A percentile compares a stretch with the other conserved stretches of the same genome.
Evolutionary conservation across 2,329 filamentous ascomycete genomes (phyloP).

Genomic region (Xylogone sp.): DNA sequence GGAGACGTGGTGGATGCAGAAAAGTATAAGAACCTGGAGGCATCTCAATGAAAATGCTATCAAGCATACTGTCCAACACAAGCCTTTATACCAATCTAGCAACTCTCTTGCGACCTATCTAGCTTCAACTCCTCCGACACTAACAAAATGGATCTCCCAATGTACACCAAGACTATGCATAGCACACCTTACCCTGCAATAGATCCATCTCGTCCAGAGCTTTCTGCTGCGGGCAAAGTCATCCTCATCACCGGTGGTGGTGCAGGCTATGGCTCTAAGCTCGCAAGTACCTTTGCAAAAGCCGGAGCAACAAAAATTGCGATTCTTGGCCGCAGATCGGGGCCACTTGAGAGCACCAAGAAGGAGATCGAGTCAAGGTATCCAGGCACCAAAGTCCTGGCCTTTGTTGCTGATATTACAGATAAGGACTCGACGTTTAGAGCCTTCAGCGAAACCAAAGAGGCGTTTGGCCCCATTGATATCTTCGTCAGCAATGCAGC

Average conservation of each 20-base stretch:
- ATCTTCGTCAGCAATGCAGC: slow-evolving; percentile 10
- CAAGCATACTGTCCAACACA: too few relatives aligned
- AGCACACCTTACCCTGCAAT: slow-evolving; percentile 23
- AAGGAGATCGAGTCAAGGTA: slow-evolving; percentile 1
- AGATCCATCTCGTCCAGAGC: slow-evolving; percentile 13
- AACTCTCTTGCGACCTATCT: too few relatives aligned
- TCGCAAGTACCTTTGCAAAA: slow-evolving; percentile 9
- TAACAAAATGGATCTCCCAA: too few relatives aligned
- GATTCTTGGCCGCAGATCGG: slow-evolving; percentile 19
- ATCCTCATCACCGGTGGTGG: slow-evolving; percentile 5
- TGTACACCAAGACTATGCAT: slow-evolving; percentile 10
- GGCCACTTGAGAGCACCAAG: slow-evolving; percentile 2
- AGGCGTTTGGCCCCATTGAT: slow-evolving; percentile 6
- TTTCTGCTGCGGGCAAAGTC: slow-evolving; percentile 5
- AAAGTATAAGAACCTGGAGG: too few relatives aligned
- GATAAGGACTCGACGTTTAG: not conserved
- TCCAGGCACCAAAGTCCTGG: not conserved
- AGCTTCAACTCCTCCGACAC: too few relatives aligned
- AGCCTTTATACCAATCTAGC: too few relatives aligned
- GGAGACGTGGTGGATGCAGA: too few relatives aligned
- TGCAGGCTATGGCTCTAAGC: slow-evolving; percentile 10
- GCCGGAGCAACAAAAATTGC: slow-evolving; percentile 22
- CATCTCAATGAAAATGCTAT: too few relatives aligned
- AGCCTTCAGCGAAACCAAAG: slow-evolving; percentile 5
- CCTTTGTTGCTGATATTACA: slow-evolving; percentile 4